A percentile compares a stretch with the other conserved stretches of the same genome.
These are phyloP conservation scores for Boletus coffeatus DNA, from an alignment of 1,284 basidiomycete genomes.

Conservation along the genomic window DNA sequence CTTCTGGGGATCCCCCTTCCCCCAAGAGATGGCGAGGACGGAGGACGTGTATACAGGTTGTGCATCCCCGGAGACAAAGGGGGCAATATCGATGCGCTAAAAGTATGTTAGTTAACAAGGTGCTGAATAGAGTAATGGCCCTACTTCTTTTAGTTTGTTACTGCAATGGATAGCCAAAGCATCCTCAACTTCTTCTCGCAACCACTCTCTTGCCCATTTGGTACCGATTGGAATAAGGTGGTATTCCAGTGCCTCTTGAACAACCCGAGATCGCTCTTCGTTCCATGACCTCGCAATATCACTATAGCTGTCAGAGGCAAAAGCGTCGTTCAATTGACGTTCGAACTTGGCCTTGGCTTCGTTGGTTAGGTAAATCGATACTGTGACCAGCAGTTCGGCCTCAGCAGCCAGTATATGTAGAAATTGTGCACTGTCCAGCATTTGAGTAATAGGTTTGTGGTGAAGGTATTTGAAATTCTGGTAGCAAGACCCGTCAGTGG, in stretches of 20 bases:
- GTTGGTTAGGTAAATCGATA: slow-evolving; percentile 68
- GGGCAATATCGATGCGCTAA: slow-evolving; percentile 70
- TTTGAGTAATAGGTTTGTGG: slow-evolving; percentile 73
- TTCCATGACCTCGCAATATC: slow-evolving; percentile 93
- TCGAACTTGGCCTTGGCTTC: slow-evolving; percentile 63
- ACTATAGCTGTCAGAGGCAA: slow-evolving; percentile 81
- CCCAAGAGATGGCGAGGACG: slow-evolving; percentile 92
- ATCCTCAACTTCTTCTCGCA: slow-evolving; percentile 91
- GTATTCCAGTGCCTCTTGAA: slow-evolving; percentile 74
- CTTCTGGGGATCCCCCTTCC: slow-evolving; percentile 88
- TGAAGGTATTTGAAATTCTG: slow-evolving; percentile 95
- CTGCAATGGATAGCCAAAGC: slow-evolving; percentile 66
- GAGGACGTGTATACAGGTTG: slow-evolving; percentile 71
- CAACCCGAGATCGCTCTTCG: slow-evolving; percentile 73
- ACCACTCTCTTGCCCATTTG: slow-evolving; percentile 87
- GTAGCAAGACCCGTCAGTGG: slow-evolving; percentile 6
- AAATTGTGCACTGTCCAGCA: slow-evolving; percentile 77
- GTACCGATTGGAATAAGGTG: slow-evolving; percentile 79
- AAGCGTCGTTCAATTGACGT: slow-evolving; percentile 74
- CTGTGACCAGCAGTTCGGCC: slow-evolving; percentile 78
- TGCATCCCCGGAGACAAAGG: slow-evolving; percentile 62
- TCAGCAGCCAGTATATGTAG: slow-evolving; percentile 92
- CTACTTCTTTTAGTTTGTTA: slow-evolving; percentile 64
- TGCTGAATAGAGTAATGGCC: slow-evolving; percentile 23
- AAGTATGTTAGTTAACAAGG: slow-evolving; percentile 14